These are phyloP conservation scores for Berkeleyomyces rouxiae DNA, from an alignment of 2,329 filamentous ascomycete species.

Conservation along the genomic window DNA sequence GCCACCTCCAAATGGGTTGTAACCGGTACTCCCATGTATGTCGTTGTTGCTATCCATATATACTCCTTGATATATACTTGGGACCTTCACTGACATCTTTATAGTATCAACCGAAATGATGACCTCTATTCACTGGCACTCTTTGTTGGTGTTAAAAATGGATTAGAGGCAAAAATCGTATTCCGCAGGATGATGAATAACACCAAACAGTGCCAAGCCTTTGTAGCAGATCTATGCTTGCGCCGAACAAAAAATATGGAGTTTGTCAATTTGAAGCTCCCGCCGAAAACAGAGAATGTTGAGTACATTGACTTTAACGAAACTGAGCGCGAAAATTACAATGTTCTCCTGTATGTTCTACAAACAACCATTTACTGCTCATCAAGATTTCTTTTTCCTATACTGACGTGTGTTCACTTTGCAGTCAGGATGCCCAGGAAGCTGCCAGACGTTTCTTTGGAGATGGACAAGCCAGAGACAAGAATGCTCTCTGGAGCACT, in stretches of 20 bases:
- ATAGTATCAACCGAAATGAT: slow-evolving; percentile 58
- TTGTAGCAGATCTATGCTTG: slow-evolving; percentile 69
- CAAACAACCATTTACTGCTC: background rate
- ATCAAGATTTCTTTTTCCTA: background rate
- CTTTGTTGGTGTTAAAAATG: slow-evolving; percentile 60
- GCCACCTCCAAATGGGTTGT: slow-evolving; percentile 64
- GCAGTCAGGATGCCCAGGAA: slow-evolving; percentile 49
- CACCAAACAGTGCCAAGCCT: slow-evolving; percentile 53
- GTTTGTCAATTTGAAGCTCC: slow-evolving; percentile 68
- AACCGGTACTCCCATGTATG: slow-evolving; percentile 62
- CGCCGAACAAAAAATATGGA: slow-evolving; percentile 76
- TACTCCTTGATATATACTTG: background rate
- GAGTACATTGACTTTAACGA: slow-evolving; percentile 56
- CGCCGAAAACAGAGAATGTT: slow-evolving; percentile 60
- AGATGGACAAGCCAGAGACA: slow-evolving; percentile 21
- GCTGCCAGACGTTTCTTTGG: slow-evolving; percentile 28
- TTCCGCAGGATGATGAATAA: slow-evolving; percentile 52
- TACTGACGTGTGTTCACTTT: background rate
- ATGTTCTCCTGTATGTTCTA: slow-evolving; percentile 44
- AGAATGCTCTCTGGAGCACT: slow-evolving; percentile 13
- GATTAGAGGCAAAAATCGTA: slow-evolving; percentile 53
- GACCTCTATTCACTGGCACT: slow-evolving; percentile 68
- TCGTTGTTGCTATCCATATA: background rate
- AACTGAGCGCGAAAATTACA: slow-evolving; percentile 63
- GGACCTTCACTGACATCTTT: slow-evolving; percentile 17